phyloP scores from a whole-genome alignment of 495 filamentous ascomycete genomes.

The Pyrenula aspistea region DNA sequence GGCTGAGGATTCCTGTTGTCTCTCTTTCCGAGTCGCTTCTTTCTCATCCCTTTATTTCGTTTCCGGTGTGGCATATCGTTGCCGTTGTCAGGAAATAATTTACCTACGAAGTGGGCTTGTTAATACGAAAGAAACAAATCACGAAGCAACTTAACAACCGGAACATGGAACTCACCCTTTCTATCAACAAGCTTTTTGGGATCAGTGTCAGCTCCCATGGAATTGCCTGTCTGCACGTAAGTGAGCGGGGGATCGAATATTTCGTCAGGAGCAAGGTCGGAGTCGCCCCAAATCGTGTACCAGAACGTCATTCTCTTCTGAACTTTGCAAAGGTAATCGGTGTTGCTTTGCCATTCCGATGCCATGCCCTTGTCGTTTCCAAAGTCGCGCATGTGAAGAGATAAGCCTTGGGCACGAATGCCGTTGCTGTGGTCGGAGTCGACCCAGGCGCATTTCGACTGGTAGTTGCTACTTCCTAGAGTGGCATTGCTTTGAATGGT shows the following conservation, averaged over 20 bases:
- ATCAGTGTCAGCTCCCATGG: neutral
- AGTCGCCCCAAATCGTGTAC: neutral
- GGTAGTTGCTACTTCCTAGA: neutral
- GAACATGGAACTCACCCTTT: too few relatives aligned
- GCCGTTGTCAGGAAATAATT: neutral
- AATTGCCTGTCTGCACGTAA: neutral
- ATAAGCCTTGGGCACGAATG: neutral
- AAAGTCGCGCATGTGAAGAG: slow-evolving; percentile 2
- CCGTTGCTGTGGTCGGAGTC: neutral
- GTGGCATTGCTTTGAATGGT: neutral
- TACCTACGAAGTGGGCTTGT: too few relatives aligned
- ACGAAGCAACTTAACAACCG: too few relatives aligned
- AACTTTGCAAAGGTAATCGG: neutral
- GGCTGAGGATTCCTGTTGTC: neutral
- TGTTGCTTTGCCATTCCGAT: neutral
- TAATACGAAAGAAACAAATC: too few relatives aligned
- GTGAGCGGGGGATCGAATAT: neutral
- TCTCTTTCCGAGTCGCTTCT: neutral
- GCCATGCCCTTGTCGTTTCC: neutral
- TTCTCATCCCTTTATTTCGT: neutral
- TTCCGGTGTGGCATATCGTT: neutral
- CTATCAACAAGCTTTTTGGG: neutral
- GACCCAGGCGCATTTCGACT: slow-evolving; percentile 2
- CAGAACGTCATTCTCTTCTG: neutral
- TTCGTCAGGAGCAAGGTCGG: neutral